Evolutionary conservation across 768 basidiomycete genomes (phyloP), one percentile per base, ranked within the genome.

Genomic region (Boletus vinaceobasis): DNA sequence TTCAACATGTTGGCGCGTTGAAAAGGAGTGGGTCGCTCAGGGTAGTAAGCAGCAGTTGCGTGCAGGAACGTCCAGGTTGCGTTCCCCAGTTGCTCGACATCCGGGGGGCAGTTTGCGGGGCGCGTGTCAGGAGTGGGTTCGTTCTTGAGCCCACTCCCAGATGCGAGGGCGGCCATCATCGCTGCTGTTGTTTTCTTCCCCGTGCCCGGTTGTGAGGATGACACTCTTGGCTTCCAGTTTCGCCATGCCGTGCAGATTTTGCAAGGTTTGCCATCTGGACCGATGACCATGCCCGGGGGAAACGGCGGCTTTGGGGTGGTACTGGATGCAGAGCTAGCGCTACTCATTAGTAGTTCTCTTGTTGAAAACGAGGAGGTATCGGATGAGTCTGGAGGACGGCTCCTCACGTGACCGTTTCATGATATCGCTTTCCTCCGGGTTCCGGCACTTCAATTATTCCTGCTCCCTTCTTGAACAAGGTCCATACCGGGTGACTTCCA

Each of bases 11-110:
- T 85, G 29, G 83, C 79, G 53, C 89, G 86, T 62, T 96, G 92
- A 7, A 75, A 74, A 1, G 84, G 77, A 0, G 86, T 83, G 1
- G 96, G 92, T 15, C 75, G 72, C n/a, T 87, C 83, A 27, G 96
- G 94, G 73, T 94, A 98, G 72, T 98, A 97, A 21, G 96, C 93
- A 0, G 94, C 95, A 6, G 96, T 88, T 9, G 93, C 87, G 66
- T 98, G 96, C 32, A 98, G 78, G 80, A 98, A 98, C 15, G 93
- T 88, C 96, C 96, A 98, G 2, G 96, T 96, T 43, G 95, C 88
- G 46, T 85, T 84, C 2, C 96, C 96, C 46, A 98, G 86, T 55
- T 84, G 79, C 66, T 94, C 92, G 43, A 87, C 86, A 71, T 98
- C 95, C 0, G 94, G 86, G 13, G 96, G 96, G 67, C 96, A 98